Conservation (phyloP, 306 rosid genomes). For the Rubus parviflorus region DNA sequence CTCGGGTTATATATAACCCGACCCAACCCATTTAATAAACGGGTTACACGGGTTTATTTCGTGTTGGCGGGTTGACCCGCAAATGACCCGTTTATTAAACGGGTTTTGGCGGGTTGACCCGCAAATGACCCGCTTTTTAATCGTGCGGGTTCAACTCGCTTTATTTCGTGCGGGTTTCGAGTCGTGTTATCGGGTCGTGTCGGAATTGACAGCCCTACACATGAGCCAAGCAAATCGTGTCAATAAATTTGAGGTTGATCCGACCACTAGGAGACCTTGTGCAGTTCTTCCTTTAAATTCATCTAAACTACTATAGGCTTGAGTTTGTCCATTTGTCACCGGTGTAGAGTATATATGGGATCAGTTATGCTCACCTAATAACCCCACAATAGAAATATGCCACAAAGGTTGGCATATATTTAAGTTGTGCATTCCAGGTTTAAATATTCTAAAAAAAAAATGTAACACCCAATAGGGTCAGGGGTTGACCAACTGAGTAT, state of each 20-base stretch:
- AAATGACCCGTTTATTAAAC: too few species aligned
- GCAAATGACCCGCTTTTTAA: too few species aligned
- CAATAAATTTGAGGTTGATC: neutral
- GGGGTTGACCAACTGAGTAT: neutral
- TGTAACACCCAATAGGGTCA: neutral
- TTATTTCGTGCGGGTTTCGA: too few species aligned
- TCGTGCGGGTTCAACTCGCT: too few species aligned
- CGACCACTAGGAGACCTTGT: neutral
- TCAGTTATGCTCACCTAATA: neutral
- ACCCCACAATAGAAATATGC: neutral
- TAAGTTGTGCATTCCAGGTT: slow-evolving; percentile 4
- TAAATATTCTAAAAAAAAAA: neutral
- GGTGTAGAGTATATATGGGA: neutral
- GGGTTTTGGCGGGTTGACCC: too few species aligned
- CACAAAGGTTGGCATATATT: neutral
- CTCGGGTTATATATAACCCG: too few species aligned
- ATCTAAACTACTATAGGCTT: neutral
- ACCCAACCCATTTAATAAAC: too few species aligned
- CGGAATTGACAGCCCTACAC: too few species aligned
- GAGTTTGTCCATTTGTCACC: slow-evolving; percentile 3
- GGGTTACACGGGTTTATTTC: too few species aligned
- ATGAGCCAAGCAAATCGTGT: neutral
- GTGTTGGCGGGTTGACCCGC: too few species aligned
- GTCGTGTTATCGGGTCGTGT: too few species aligned
- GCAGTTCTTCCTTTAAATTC: slow-evolving; percentile 17